Base-by-base conservation (phyloP, 2,329 filamentous ascomycete species). In the Epichloe baconii region DNA sequence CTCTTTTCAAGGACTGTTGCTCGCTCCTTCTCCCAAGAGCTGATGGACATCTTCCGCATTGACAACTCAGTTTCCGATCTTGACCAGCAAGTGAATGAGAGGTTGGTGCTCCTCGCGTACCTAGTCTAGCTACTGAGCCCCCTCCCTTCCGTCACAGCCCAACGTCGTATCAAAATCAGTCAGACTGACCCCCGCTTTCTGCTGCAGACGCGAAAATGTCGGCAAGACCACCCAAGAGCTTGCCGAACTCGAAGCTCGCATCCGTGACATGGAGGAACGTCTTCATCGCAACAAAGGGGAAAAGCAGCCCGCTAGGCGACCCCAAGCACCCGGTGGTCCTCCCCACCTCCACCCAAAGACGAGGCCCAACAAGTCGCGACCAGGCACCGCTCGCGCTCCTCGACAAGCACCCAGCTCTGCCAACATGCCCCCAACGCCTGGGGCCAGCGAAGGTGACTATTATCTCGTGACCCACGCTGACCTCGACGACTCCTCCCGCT, bases 41-140 rank as follows among this genome's bases (percentile, higher is more conserved):
- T 96, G 54, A 86, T 91, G 73, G 85, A 88, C 65, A 85, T 94
- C 59, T 96, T 96, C 73, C 85, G 86, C 62, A 83, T 96, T 63
- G 87, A 93, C 59, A 85, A 82, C 67, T 84, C 83, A 59, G 64
- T 93, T 53, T 80, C 84, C 62, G 78, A 85, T 55, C 76, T 95
- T 37, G 80, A 86, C 62, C 76, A 84, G 65, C 80, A 85, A 58
- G 80, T 95, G 54, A 79, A 88, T 64, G 79, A 88, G 68, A 91
- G 90, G 90, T 96, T 73, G 63, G 83, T 71, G 43, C 45, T 44
- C 52, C 54, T 40, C 50, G 50, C 47, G 44, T 50, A 15, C 44
- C 21, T 45, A 38, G n/a, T 43, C 21, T 45, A 38, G n/a, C 17
- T 51, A 40, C 41, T 42, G 23, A 37, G 42, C 47, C 46, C 40